Percentiles rank a stretch among this genome's conserved stretches.
Conservation (phyloP, 1,139 yeast genomes). For the Scheffersomyces cryptocercus region DNA sequence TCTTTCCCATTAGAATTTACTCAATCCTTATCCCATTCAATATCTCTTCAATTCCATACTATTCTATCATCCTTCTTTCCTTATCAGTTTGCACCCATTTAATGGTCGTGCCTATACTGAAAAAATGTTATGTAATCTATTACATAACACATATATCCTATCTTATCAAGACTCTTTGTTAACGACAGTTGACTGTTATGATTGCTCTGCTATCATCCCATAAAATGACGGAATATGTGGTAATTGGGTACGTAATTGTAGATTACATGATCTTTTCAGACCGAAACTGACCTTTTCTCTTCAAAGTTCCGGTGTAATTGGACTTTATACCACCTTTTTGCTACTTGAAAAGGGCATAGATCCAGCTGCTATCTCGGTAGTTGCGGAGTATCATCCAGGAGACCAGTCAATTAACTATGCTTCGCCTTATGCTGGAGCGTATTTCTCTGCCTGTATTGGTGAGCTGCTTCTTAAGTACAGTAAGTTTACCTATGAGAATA, state of each 20-base stretch:
- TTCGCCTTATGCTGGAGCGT: constrained; percentile 27
- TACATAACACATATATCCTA: too few relatives aligned
- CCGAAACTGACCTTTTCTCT: neutral
- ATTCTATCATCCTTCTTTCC: too few relatives aligned
- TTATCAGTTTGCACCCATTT: too few relatives aligned
- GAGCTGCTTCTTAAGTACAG: constrained; percentile 9
- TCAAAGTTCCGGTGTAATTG: constrained; percentile 23
- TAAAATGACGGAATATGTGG: constrained; percentile 4
- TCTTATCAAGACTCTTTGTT: too few relatives aligned
- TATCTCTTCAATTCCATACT: too few relatives aligned
- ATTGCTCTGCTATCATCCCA: too few relatives aligned
- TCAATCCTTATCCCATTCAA: too few relatives aligned
- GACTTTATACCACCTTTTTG: constrained; percentile 25
- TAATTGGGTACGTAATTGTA: constrained; percentile 7
- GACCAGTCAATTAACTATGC: constrained; percentile 22
- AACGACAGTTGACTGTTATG: too few relatives aligned
- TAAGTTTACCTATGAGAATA: constrained; percentile 16
- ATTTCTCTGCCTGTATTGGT: constrained; percentile 11
- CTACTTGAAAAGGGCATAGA: constrained; percentile 18
- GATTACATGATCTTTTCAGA: neutral
- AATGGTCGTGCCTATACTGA: too few relatives aligned
- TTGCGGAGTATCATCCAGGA: constrained; percentile 24
- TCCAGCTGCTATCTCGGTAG: constrained; percentile 12
- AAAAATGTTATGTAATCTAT: too few relatives aligned
- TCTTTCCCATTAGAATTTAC: too few relatives aligned